These are phyloP conservation scores for Fraxinus sp. DNA, from an alignment of 305 asterid genomes.

Conservation along the genomic window DNA sequence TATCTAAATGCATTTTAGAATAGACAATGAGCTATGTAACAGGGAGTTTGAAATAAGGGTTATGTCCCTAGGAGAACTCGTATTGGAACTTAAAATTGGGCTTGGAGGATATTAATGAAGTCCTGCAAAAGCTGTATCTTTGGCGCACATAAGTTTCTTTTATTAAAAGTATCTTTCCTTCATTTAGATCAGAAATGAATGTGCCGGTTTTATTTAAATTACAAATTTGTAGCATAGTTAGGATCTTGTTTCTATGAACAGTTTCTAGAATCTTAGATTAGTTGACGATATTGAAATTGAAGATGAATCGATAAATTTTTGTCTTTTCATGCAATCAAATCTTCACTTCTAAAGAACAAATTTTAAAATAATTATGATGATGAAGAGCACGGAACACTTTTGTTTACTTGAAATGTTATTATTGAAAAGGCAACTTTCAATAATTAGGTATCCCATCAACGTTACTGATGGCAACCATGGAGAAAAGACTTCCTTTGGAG, in stretches of 20 bases:
- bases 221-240: neutral
- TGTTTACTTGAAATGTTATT: neutral
- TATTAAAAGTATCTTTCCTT: neutral
- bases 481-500: slow-evolving; percentile 45
- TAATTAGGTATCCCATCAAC: slow-evolving; percentile 54
- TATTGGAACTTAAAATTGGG: neutral
- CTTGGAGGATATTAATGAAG: neutral
- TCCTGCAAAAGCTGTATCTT: neutral
- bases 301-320: neutral
- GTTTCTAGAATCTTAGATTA: neutral
- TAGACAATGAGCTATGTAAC: neutral
- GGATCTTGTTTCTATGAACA: neutral
- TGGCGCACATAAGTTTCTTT: neutral
- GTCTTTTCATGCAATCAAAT: neutral
- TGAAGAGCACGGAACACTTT: neutral
- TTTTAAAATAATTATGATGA: neutral
- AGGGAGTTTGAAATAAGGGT: neutral
- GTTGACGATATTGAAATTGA: neutral
- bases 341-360: neutral
- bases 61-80: neutral
- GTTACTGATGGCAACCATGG: slow-evolving; percentile 41
- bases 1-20: neutral
- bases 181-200: neutral
- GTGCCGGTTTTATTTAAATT: neutral
- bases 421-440: neutral